Evolutionary conservation across 371 early-diverging fungal genomes (phyloP).

Genomic region (Saksenaea vasiformis): DNA sequence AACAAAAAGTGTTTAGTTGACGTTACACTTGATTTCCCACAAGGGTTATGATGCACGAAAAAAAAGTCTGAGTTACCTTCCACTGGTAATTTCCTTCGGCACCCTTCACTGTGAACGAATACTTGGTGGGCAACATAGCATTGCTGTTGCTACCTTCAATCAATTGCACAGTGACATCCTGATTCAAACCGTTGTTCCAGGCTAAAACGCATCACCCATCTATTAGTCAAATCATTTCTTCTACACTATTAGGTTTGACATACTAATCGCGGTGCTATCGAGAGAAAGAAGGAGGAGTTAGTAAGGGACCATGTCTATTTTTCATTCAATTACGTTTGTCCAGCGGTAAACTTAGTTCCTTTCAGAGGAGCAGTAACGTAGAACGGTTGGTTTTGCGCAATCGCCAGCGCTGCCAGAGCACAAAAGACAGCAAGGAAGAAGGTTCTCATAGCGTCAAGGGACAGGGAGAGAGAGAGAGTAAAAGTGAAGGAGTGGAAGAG

Average conservation of each 20-base stretch:
- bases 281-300: background rate
- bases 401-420: background rate
- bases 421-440: background rate
- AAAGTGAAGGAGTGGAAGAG: background rate
- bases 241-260: background rate
- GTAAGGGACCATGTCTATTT: background rate
- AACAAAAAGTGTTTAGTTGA: background rate
- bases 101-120: slow-evolving; percentile 13
- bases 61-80: slow-evolving; percentile 10
- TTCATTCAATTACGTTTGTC: slow-evolving; percentile 7
- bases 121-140: slow-evolving; percentile 11
- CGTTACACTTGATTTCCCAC: slow-evolving; percentile 6
- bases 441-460: background rate
- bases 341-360: slow-evolving; percentile 9
- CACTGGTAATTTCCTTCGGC: slow-evolving; percentile 11
- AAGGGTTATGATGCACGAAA: background rate
- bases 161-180: slow-evolving; percentile 7
- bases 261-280: background rate
- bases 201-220: slow-evolving; percentile 1
- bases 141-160: slow-evolving; percentile 10
- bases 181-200: slow-evolving; percentile 19
- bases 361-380: slow-evolving; percentile 14
- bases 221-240: background rate
- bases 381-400: slow-evolving; percentile 8
- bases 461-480: background rate